Base-by-base conservation (phyloP, 208 protist species). In the Leishmania guyanensis region DNA sequence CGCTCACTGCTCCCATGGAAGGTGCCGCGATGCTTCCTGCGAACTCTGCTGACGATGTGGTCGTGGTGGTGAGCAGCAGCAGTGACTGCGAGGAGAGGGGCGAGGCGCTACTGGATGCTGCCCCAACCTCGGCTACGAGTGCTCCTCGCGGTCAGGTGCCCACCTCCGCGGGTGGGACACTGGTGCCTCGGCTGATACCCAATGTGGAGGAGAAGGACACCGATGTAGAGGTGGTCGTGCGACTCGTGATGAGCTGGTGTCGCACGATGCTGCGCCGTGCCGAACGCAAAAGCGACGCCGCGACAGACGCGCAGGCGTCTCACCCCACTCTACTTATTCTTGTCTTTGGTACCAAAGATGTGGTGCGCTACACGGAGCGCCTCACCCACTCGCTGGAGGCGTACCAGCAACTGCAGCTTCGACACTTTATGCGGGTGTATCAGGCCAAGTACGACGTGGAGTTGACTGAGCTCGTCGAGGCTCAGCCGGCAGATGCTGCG, bases 361-460 rank as follows among this genome's bases (percentile, higher is more conserved):
- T 94, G 62, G 84, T 79, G 56, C 88, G 89, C 20, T 90, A 89
- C 75, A 82, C 89, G 73, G 85, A 91, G 77, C 91, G 93, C 5
- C 84, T 96, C 4, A 84, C 87, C 10, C 84, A 93, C 83, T 78
- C 86, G 39, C 70, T 80, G 62, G 87, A 88, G n/a, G 83, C 83
- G 29, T 94, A 93, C 76, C 89, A 90, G 68, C 78, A 66, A n/a
- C 77, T 90, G 64, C 90, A 96, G 81, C 79, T 96, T 26, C 87
- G 88, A 58, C 74, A 73, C 46, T 96, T 96, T 77, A 79, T 94
- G 36, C 75, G 77, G 17, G 66, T 82, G 29, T 96, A 96, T 66
- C 91, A 91, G 74, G 43, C 54, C 33, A 81, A 79, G 60, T 83
- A 92, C 83, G 91, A 90, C 50, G 87, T 86, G 43, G 70, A 85